Percentiles rank a stretch among this genome's conserved stretches.
These are phyloP conservation scores for Pigoraptor vietnamica DNA, from an alignment of 78 protist genomes.

Conservation along the genomic window DNA sequence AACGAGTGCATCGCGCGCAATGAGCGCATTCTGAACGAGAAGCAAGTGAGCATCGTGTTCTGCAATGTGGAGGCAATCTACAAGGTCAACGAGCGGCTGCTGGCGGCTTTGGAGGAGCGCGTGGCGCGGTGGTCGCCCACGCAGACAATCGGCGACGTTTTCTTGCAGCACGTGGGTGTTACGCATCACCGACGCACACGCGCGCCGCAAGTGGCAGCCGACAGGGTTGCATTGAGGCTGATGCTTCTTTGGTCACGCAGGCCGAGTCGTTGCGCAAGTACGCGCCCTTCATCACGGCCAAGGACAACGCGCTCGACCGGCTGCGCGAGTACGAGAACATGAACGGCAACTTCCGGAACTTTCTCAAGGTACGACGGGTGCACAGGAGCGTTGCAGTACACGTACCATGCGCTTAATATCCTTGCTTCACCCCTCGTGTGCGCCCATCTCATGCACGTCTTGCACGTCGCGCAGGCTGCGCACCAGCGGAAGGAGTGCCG, in stretches of 20 bases:
- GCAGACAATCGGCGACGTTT: background rate
- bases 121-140: background rate
- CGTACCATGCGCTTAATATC: too few relatives aligned
- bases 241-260: too few relatives aligned
- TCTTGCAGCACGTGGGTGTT: background rate
- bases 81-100: background rate
- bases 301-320: background rate
- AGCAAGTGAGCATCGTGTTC: background rate
- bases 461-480: background rate
- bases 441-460: too few relatives aligned
- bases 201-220: too few relatives aligned
- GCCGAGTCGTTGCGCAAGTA: background rate
- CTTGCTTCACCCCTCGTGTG: too few relatives aligned
- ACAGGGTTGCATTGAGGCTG: too few relatives aligned
- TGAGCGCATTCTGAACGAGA: background rate
- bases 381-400: too few relatives aligned
- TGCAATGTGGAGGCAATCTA: background rate
- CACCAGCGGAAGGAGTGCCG: background rate
- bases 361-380: background rate
- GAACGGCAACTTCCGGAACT: background rate
- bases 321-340: background rate
- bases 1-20: background rate
- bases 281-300: background rate
- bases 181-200: too few relatives aligned
- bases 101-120: background rate